Conservation (phyloP, 495 filamentous ascomycete species). For the Penicillium cinerascens region DNA sequence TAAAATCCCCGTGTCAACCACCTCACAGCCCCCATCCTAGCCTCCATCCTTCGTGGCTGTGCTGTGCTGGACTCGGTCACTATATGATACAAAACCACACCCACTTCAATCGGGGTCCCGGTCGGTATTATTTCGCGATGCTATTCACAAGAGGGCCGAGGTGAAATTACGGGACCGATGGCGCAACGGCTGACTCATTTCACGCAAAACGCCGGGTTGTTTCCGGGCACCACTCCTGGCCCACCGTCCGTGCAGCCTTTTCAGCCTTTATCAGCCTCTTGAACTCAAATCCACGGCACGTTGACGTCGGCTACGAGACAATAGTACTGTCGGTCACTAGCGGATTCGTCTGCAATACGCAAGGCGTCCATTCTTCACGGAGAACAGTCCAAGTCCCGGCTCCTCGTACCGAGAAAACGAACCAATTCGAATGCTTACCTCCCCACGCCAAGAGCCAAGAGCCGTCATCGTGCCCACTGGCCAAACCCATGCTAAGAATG, state of each 20-base stretch:
- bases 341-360: background rate
- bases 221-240: background rate
- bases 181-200: slow-evolving; percentile 2
- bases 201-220: background rate
- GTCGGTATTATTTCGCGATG: background rate
- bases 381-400: background rate
- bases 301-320: background rate
- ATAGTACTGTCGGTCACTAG: background rate
- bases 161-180: background rate
- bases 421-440: slow-evolving; percentile 5
- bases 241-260: background rate
- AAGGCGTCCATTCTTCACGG: background rate
- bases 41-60: background rate
- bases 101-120: background rate
- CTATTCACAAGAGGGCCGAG: background rate
- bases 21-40: background rate
- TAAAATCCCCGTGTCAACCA: background rate
- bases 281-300: background rate
- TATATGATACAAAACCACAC: background rate
- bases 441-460: slow-evolving; percentile 22
- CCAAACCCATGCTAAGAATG: slow-evolving; percentile 4
- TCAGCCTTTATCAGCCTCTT: too few species aligned
- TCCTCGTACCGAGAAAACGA: slow-evolving; percentile 11
- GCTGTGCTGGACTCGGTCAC: background rate
- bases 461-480: slow-evolving; percentile 12